These are phyloP conservation scores for Ophiostoma piceae DNA, from an alignment of 2,329 filamentous ascomycete species.

Conservation along the genomic window DNA sequence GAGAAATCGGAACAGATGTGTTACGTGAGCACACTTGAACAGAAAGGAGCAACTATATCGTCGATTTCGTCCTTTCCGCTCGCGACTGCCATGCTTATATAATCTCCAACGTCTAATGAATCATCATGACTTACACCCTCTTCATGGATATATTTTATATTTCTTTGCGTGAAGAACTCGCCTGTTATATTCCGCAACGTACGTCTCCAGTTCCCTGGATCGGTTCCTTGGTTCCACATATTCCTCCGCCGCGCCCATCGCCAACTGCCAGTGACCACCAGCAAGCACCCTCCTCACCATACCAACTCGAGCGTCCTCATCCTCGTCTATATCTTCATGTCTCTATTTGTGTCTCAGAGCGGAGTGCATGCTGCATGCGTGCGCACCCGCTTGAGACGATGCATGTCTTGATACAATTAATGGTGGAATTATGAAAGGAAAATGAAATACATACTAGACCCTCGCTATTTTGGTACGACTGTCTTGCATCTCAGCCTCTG, in stretches of 20 bases:
- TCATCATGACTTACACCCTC: not conserved
- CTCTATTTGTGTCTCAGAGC: not conserved
- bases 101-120: not conserved
- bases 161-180: not conserved
- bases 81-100: not conserved
- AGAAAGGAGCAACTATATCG: not conserved
- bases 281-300: not conserved
- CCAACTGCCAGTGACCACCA: no score
- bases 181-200: no score
- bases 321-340: not conserved
- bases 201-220: not conserved
- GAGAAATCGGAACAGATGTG: not conserved
- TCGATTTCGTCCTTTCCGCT: not conserved
- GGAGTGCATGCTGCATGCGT: slow-evolving; percentile 7
- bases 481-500: slow-evolving; percentile 18
- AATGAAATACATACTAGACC: not conserved
- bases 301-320: not conserved
- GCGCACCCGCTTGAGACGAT: not conserved
- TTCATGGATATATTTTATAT: not conserved
- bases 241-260: not conserved
- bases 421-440: not conserved
- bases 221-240: not conserved
- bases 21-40: not conserved
- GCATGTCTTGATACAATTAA: not conserved
- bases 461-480: slow-evolving; percentile 14